Conservation (phyloP, 805 yeast genomes). For the Ogataea pignaliae region DNA sequence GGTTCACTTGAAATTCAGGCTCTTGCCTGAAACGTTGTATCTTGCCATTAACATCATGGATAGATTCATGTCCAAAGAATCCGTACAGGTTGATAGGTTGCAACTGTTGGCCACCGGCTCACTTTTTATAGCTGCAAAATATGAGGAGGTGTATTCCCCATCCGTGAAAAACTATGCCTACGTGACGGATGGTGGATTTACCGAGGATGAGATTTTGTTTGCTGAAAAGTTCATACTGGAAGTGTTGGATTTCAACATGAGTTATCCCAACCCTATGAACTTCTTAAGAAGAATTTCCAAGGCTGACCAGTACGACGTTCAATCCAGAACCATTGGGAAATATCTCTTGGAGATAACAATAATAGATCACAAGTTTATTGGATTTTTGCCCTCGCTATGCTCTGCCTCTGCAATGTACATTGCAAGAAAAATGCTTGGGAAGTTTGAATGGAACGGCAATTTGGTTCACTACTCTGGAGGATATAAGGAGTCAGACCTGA, state of each 20-base stretch:
- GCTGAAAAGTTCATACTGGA: slow-evolving; percentile 80
- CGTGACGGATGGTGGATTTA: slow-evolving; percentile 81
- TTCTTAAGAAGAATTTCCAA: slow-evolving; percentile 83
- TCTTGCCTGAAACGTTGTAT: slow-evolving; percentile 81
- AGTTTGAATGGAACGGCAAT: slow-evolving; percentile 74
- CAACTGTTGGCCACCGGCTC: slow-evolving; percentile 86
- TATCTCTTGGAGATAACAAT: slow-evolving; percentile 74
- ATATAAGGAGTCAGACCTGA: slow-evolving; percentile 66
- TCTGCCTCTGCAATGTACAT: slow-evolving; percentile 89
- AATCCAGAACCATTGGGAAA: slow-evolving; percentile 80
- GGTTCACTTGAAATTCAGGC: slow-evolving; percentile 77
- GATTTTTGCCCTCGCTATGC: slow-evolving; percentile 67
- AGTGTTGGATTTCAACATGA: slow-evolving; percentile 66
- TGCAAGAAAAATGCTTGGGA: slow-evolving; percentile 68
- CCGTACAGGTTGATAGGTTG: slow-evolving; percentile 70
- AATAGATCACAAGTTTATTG: slow-evolving; percentile 72
- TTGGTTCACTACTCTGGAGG: slow-evolving; percentile 91
- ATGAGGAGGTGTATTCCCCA: slow-evolving; percentile 88
- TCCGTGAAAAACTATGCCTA: slow-evolving; percentile 81
- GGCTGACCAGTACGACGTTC: slow-evolving; percentile 85
- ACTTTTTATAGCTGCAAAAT: slow-evolving; percentile 85
- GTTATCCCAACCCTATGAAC: slow-evolving; percentile 87
- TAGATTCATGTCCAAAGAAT: slow-evolving; percentile 71
- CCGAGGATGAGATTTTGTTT: slow-evolving; percentile 73
- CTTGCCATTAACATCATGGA: slow-evolving; percentile 85